Percentiles rank a stretch among this genome's conserved stretches.
Evolutionary conservation across 1,284 basidiomycete species (phyloP).

Genomic region (Athelia sp.): DNA sequence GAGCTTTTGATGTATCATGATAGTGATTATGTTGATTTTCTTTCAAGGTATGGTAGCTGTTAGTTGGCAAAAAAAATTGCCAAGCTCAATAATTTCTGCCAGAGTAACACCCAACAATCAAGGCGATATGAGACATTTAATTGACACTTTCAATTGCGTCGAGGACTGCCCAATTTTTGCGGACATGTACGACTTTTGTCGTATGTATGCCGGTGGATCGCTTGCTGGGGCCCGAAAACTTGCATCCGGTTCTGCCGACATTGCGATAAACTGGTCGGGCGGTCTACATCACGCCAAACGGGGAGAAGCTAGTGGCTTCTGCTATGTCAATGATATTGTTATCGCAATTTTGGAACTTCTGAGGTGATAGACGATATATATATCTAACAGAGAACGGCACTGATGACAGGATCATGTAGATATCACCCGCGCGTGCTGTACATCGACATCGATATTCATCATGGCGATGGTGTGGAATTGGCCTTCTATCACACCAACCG

Average conservation of each 20-base stretch:
- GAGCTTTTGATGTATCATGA: slow-evolving; percentile 94
- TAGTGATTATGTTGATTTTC: slow-evolving; percentile 91
- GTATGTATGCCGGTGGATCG: slow-evolving; percentile 88
- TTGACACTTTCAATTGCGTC: slow-evolving; percentile 83
- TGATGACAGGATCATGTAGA: slow-evolving; percentile 33
- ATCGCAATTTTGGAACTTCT: slow-evolving; percentile 90
- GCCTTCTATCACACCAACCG: slow-evolving; percentile 98
- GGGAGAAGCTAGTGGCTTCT: slow-evolving; percentile 94
- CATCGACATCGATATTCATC: slow-evolving; percentile 97
- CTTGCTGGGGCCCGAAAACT: slow-evolving; percentile 88
- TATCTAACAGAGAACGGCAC: slow-evolving; percentile 1
- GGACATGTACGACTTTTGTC: slow-evolving; percentile 90
- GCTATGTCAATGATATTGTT: slow-evolving; percentile 95
- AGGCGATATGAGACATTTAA: slow-evolving; percentile 59
- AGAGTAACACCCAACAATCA: slow-evolving; percentile 85
- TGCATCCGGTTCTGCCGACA: slow-evolving; percentile 84
- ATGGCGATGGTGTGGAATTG: slow-evolving; percentile 95
- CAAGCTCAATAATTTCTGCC: slow-evolving; percentile 6
- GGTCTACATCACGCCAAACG: slow-evolving; percentile 96
- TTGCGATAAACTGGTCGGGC: slow-evolving; percentile 97
- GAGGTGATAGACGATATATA: slow-evolving; percentile 42
- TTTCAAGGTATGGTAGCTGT: slow-evolving; percentile 62
- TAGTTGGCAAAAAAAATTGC: slow-evolving; percentile 2
- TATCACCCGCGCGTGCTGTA: slow-evolving; percentile 90
- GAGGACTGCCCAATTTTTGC: slow-evolving; percentile 95